phyloP scores from a whole-genome alignment of 371 early-diverging fungal genomes.

The Mucor racemosus region DNA sequence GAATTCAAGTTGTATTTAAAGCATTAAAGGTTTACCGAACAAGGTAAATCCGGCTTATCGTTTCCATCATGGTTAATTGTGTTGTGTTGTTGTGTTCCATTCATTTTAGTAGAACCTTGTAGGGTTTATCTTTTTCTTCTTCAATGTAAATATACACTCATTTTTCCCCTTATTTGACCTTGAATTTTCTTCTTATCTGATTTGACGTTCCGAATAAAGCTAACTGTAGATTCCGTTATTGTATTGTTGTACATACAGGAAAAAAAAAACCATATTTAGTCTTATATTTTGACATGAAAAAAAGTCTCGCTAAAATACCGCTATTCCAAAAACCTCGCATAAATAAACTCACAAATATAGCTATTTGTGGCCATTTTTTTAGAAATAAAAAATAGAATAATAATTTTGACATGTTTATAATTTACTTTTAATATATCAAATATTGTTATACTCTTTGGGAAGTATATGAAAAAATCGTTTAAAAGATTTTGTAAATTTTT shows the following conservation, averaged over 20 bases:
- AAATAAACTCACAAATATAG: background rate
- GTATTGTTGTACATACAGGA: background rate
- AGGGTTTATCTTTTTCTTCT: background rate
- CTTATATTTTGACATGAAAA: background rate
- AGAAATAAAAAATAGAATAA: no score
- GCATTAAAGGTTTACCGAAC: slow-evolving; percentile 7
- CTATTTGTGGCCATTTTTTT: no score
- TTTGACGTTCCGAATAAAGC: slow-evolving; percentile 3
- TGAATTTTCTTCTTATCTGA: slow-evolving; percentile 7
- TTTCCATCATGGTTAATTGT: slow-evolving; percentile 9
- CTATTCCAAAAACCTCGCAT: background rate
- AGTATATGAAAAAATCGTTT: no score
- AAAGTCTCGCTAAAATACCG: background rate
- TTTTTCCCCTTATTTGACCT: background rate
- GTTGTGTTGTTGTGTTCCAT: slow-evolving; percentile 8
- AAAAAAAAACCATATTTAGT: no score
- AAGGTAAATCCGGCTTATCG: slow-evolving; percentile 21
- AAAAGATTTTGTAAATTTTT: no score
- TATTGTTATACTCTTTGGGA: no score
- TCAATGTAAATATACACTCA: background rate
- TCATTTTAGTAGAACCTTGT: background rate
- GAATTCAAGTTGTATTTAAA: background rate
- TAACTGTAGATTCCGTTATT: background rate
- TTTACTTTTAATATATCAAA: no score
- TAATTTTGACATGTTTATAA: no score